These are phyloP conservation scores for Arthromyces matolae DNA, from an alignment of 768 basidiomycete species.

Conservation along the genomic window DNA sequence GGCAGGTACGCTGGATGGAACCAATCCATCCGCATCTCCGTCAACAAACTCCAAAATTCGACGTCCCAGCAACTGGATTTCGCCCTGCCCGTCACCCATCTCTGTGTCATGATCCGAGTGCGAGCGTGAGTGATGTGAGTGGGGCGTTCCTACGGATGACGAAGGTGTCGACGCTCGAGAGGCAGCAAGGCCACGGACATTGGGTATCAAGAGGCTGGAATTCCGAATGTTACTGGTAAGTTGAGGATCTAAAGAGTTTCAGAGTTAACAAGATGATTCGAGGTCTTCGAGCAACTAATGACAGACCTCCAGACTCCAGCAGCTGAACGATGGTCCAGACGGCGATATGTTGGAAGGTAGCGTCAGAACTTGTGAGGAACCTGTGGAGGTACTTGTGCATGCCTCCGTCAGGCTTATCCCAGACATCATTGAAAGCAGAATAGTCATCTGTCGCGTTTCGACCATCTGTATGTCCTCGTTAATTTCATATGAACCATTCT, in stretches of 20 bases:
- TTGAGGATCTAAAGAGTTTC: conserved; percentile 61
- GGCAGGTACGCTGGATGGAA: conserved; percentile 57
- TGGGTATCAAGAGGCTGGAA: conserved; percentile 77
- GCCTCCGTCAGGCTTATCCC: conserved; percentile 97
- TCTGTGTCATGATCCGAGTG: conserved; percentile 83
- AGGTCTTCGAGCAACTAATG: conserved; percentile 7
- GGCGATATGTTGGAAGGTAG: conserved; percentile 99
- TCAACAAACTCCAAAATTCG: conserved; percentile 88
- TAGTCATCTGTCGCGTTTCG: conserved; percentile 82
- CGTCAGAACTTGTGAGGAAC: conserved; percentile 90
- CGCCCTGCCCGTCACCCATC: conserved; percentile 83
- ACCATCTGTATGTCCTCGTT: conserved; percentile 50
- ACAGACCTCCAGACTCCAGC: conserved; percentile 85
- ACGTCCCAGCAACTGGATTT: conserved; percentile 82
- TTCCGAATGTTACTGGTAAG: conserved; percentile 86
- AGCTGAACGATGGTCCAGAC: conserved; percentile 99
- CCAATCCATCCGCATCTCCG: conserved; percentile 56
- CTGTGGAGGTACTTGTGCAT: conserved; percentile 93
- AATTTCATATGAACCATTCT: too few relatives aligned
- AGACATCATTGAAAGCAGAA: conserved; percentile 94
- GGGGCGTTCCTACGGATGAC: conserved; percentile 73
- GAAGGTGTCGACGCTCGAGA: conserved; percentile 67
- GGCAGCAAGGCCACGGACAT: conserved; percentile 78
- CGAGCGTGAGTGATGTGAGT: conserved; percentile 60
- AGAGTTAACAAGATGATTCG: conserved; percentile 3